These are phyloP conservation scores for Pseudogymnoascus sp. DNA, from an alignment of 2,329 filamentous ascomycete species.

Conservation along the genomic window DNA sequence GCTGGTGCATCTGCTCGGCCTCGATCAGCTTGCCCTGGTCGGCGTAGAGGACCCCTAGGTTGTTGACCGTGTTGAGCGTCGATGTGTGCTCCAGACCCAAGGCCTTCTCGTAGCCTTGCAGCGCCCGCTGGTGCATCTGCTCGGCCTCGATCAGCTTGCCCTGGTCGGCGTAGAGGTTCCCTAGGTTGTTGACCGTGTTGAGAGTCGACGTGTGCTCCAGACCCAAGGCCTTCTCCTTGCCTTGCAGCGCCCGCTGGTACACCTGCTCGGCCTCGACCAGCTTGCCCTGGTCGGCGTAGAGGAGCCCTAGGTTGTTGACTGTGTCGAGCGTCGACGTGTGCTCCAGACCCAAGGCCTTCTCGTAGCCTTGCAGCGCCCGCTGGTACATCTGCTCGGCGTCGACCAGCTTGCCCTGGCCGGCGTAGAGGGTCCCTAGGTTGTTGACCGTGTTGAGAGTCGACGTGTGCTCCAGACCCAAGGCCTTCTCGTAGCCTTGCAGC, in stretches of 20 bases:
- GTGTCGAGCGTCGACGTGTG: slow-evolving; percentile 15
- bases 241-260: not conserved
- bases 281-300: no score
- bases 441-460: slow-evolving; percentile 12
- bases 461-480: slow-evolving; percentile 13
- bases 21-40: no score
- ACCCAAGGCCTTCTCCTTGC: no score
- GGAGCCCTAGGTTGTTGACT: slow-evolving; percentile 17
- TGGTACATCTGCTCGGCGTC: slow-evolving; percentile 19
- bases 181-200: no score
- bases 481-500: slow-evolving; percentile 17
- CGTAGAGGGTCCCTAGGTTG: slow-evolving; percentile 18
- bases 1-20: no score
- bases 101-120: slow-evolving; percentile 24
- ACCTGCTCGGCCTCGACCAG: no score
- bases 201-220: no score
- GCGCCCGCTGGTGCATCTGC: slow-evolving; percentile 27
- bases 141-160: slow-evolving; percentile 15
- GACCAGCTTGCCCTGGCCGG: slow-evolving; percentile 16
- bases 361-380: slow-evolving; percentile 14
- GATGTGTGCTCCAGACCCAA: no score
- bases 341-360: slow-evolving; percentile 13
- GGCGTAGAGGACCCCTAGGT: no score
- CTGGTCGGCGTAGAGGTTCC: no score
- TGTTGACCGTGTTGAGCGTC: no score